Percentiles rank a stretch among this genome's conserved stretches.
These are phyloP conservation scores for Saprolegnia parasitica DNA, from an alignment of 352 stramenopile genomes.

Conservation along the genomic window DNA sequence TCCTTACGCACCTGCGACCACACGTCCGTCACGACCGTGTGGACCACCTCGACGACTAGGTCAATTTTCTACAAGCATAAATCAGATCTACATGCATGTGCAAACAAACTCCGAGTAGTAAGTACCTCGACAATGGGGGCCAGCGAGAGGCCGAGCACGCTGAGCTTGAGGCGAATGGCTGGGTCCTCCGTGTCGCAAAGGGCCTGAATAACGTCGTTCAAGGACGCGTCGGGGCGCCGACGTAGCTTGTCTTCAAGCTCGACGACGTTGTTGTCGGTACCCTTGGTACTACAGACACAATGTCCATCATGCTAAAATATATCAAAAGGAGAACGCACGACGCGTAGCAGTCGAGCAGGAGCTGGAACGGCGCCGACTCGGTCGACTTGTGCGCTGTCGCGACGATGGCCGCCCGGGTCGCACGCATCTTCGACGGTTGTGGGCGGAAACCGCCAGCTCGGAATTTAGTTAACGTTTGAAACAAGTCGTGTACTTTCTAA, in stretches of 20 bases:
- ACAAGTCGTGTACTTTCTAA: too few species aligned
- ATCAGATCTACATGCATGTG: not conserved
- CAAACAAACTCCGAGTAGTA: not conserved
- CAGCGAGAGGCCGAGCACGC: not conserved
- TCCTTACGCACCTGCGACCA: conserved; percentile 70
- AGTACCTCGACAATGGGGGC: not conserved
- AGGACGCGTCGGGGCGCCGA: not conserved
- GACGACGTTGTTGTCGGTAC: not conserved
- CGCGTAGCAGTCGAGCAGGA: not conserved
- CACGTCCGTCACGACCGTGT: conserved; percentile 43
- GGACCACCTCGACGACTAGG: conserved; percentile 4
- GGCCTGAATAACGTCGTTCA: not conserved
- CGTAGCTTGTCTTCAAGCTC: not conserved
- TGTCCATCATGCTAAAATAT: too few species aligned
- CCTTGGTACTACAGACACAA: not conserved
- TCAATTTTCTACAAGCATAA: not conserved
- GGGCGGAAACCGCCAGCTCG: too few species aligned
- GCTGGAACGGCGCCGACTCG: not conserved
- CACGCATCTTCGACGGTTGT: not conserved
- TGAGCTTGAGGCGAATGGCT: not conserved
- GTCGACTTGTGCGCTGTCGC: not conserved
- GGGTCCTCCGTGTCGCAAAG: conserved; percentile 16
- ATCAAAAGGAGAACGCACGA: not conserved
- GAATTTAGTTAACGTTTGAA: not conserved
- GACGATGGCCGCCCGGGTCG: not conserved